These are phyloP conservation scores for Zizania latifolia DNA, from an alignment of 176 grass and related monocot species.

Conservation along the genomic window DNA sequence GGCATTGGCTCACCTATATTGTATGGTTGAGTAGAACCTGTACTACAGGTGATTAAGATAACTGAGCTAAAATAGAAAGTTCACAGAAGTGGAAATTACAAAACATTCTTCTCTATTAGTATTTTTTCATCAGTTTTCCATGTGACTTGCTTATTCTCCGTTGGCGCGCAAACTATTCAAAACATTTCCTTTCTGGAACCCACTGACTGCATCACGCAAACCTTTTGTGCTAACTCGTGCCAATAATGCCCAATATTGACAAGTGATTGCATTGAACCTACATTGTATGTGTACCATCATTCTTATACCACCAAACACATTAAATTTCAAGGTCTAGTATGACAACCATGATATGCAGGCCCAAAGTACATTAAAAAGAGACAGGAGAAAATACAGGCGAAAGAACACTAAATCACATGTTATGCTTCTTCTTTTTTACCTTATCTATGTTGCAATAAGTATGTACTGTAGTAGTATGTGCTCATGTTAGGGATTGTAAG, in stretches of 20 bases:
- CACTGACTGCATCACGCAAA: not conserved
- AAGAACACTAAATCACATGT: not conserved
- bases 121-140: not conserved
- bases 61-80: not conserved
- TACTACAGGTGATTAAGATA: not conserved
- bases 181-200: not conserved
- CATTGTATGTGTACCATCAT: not conserved
- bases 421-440: slow-evolving; percentile 5
- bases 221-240: not conserved
- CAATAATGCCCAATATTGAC: not conserved
- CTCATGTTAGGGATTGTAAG: not conserved
- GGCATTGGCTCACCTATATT: not conserved
- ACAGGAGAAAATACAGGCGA: not conserved
- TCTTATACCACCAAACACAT: not conserved
- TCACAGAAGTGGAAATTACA: not conserved
- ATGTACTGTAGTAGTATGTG: not conserved
- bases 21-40: not conserved
- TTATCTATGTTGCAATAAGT: not conserved
- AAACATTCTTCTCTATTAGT: not conserved
- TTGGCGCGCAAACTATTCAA: not conserved
- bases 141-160: not conserved
- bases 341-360: not conserved
- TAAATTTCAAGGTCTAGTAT: not conserved
- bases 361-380: not conserved
- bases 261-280: not conserved